Conservation (phyloP, 768 basidiomycete genomes). For the Russula abietina region DNA sequence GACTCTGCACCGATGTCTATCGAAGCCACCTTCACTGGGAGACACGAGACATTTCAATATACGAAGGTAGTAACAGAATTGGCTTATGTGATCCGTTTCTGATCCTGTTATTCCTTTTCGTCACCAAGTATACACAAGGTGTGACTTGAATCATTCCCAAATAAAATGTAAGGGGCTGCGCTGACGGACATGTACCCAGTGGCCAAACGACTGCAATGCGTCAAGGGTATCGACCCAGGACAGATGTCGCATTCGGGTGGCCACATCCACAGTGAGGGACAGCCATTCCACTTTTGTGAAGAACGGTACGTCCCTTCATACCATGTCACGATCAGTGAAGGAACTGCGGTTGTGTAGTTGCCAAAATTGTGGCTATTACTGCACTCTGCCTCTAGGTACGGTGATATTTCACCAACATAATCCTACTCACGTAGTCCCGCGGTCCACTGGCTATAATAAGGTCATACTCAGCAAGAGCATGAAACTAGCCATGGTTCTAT, state of each 20-base stretch:
- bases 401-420: not conserved
- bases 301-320: slow-evolving; percentile 32
- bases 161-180: not conserved
- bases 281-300: slow-evolving; percentile 52
- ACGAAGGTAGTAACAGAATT: slow-evolving; percentile 44
- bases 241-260: slow-evolving; percentile 39
- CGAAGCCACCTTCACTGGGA: slow-evolving; percentile 55
- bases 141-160: slow-evolving; percentile 7
- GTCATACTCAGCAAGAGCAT: slow-evolving; percentile 54
- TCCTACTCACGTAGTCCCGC: not conserved
- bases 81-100: not conserved
- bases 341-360: slow-evolving; percentile 35
- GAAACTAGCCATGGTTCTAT: slow-evolving; percentile 62
- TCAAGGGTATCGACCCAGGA: slow-evolving; percentile 41
- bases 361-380: slow-evolving; percentile 51
- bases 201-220: slow-evolving; percentile 46
- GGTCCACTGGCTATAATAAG: slow-evolving; percentile 36
- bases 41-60: slow-evolving; percentile 56
- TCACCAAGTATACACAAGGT: slow-evolving; percentile 50
- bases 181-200: slow-evolving; percentile 34
- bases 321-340: not conserved
- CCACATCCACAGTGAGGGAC: slow-evolving; percentile 44
- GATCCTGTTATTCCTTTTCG: not conserved
- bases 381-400: slow-evolving; percentile 50
- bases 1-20: slow-evolving; percentile 53